phyloP scores from a whole-genome alignment of 1,284 basidiomycete genomes.

The Heterobasidion annosum region DNA sequence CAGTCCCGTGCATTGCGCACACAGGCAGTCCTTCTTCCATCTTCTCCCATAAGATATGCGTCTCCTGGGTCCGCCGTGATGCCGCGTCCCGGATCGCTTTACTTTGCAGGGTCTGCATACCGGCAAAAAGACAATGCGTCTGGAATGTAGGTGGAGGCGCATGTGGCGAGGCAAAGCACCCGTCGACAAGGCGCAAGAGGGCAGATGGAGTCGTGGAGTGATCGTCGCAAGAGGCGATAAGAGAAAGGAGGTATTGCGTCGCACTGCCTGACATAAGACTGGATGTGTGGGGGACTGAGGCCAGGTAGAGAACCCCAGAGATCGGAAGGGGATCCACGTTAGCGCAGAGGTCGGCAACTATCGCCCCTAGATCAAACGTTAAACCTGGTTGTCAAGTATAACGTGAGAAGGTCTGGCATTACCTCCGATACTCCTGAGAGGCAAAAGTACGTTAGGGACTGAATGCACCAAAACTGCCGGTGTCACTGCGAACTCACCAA shows the following conservation, averaged over 20 bases:
- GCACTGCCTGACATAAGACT: background rate
- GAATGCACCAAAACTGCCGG: background rate
- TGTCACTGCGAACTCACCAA: conserved; percentile 7
- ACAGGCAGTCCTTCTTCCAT: background rate
- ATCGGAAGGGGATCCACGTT: background rate
- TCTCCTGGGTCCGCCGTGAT: background rate
- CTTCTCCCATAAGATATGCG: background rate
- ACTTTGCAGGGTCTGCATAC: background rate
- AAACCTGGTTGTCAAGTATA: background rate
- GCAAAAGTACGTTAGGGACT: too few relatives aligned
- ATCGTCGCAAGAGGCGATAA: background rate
- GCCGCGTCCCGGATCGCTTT: background rate
- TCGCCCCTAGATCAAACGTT: background rate
- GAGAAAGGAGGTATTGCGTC: background rate
- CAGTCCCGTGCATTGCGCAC: background rate
- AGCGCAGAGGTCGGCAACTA: background rate
- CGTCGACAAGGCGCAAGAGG: background rate
- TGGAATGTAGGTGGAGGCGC: background rate
- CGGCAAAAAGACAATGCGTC: background rate
- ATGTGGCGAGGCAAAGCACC: background rate
- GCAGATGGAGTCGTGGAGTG: background rate
- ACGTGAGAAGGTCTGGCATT: background rate
- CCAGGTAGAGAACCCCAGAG: background rate
- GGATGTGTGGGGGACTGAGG: background rate
- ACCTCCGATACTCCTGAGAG: background rate